Base-by-base conservation (phyloP, 2,329 filamentous ascomycete species). In the Chaetomium sp. region DNA sequence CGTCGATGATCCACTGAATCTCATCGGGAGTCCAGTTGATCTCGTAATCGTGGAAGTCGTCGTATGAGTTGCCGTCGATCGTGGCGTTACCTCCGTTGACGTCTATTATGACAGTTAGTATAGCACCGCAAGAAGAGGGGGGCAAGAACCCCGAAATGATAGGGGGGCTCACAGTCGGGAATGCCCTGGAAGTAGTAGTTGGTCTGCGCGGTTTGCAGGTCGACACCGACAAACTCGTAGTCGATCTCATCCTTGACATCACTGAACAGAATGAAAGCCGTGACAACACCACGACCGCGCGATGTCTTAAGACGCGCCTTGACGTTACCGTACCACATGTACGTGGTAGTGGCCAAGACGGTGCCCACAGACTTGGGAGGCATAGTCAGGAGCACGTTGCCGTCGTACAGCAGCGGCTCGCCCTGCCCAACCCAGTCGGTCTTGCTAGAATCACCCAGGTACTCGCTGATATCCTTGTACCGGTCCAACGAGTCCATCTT, bases 171-270 rank as follows among this genome's bases (percentile, higher is more conserved):
- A 95, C 90, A 97, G 71, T 92, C 80, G 41, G 89, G 86, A 61
- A 96, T 86, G 68, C 94, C 94, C 75, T 96, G 91, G 75, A 87
- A 96, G 75, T 96, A 99, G 78, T 85, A 99, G 76, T 99, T 99
- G 69, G 91, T 94, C 76, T 99, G 91, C 14, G 87, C 89, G 60
- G 79, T 81, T 47, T 77, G 68, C 59, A 95, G 77, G 67, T 96
- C 89, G 45, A 81, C 81, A 62, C 94, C 94, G 53, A 99, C 81
- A 70, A 88, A 97, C 71, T 99, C 94, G 70, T 90, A 97, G 75
- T 99, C 94, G 66, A 99, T 96, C 73, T 99, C 94, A 68, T 99
- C 94, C 79, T 96, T 95, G 67, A 95, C 88, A 67, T 97, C 92
- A 38, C 88, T 91, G 72, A 96, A 84, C 68, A 97, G 78, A 70